These are phyloP conservation scores for Teunomyces cretensis DNA, from an alignment of 805 yeast species.

Conservation along the genomic window DNA sequence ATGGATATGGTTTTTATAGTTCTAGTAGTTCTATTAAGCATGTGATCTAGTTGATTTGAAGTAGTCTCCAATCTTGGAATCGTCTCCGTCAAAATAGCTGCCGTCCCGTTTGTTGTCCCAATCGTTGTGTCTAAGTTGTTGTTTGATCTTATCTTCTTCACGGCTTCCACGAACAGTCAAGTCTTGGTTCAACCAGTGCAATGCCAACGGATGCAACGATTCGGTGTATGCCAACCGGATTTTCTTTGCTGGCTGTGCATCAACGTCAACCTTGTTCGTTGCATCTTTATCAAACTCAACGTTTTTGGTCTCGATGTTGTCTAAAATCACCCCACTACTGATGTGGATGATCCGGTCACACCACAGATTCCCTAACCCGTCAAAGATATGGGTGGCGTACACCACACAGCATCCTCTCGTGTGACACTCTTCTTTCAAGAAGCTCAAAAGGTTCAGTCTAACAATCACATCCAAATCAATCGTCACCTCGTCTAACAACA, in stretches of 20 bases:
- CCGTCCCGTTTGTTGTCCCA: slow-evolving; percentile 47
- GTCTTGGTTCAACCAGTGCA: slow-evolving; percentile 62
- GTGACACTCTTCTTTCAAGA: slow-evolving; percentile 71
- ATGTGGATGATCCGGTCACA: slow-evolving; percentile 82
- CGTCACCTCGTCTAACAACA: slow-evolving; percentile 93
- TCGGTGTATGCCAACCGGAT: slow-evolving; percentile 44
- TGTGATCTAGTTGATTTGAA: slow-evolving; percentile 49
- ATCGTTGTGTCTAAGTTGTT: slow-evolving; percentile 51
- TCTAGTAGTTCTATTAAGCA: not conserved
- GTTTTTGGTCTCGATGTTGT: slow-evolving; percentile 31
- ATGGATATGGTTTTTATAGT: no score
- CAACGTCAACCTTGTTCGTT: slow-evolving; percentile 20
- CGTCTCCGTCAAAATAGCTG: slow-evolving; percentile 44
- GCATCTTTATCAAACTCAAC: slow-evolving; percentile 31
- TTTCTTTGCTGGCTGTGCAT: slow-evolving; percentile 21
- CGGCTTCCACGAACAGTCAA: slow-evolving; percentile 54
- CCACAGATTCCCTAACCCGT: slow-evolving; percentile 83
- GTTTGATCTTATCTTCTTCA: slow-evolving; percentile 40
- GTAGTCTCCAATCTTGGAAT: slow-evolving; percentile 45
- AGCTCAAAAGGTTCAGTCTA: slow-evolving; percentile 68
- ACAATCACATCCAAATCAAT: slow-evolving; percentile 95
- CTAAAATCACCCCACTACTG: slow-evolving; percentile 57
- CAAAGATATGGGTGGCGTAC: slow-evolving; percentile 96
- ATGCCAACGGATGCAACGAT: slow-evolving; percentile 71
- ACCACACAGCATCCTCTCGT: slow-evolving; percentile 72